Evolutionary conservation across 169 alveolate species (phyloP).

Genomic region (Toxoplasma gondii): DNA sequence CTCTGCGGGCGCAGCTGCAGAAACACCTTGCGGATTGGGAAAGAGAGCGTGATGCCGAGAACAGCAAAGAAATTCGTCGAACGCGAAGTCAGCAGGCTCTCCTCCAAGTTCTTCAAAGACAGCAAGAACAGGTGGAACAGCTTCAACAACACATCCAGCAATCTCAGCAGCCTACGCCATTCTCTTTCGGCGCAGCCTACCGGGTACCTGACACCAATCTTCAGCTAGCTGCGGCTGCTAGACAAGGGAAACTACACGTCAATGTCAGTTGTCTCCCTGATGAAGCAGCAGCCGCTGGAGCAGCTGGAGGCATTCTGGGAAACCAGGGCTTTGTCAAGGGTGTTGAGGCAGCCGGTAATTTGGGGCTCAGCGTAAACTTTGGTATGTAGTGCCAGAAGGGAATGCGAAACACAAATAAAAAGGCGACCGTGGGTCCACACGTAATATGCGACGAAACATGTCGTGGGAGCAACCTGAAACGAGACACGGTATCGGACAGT

Average conservation of each 20-base stretch:
- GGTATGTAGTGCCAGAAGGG: not conserved
- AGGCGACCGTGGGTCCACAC: not conserved
- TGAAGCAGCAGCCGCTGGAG: slow-evolving; percentile 46
- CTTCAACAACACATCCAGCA: slow-evolving; percentile 64
- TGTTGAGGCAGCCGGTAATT: slow-evolving; percentile 54
- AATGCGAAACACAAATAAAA: not conserved
- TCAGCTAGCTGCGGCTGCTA: slow-evolving; percentile 49
- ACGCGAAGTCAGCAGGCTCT: slow-evolving; percentile 46
- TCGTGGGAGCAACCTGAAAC: not conserved
- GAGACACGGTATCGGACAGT: not conserved
- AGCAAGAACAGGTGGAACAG: slow-evolving; percentile 50
- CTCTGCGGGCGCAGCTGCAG: slow-evolving; percentile 30
- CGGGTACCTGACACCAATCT: slow-evolving; percentile 58
- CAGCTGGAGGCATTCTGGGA: slow-evolving; percentile 53
- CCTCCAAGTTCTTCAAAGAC: slow-evolving; percentile 55
- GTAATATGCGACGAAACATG: not conserved
- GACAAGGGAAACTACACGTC: slow-evolving; percentile 52
- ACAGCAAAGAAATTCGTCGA: not conserved
- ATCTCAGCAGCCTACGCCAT: slow-evolving; percentile 36
- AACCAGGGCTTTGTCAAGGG: slow-evolving; percentile 60
- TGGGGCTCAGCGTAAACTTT: slow-evolving; percentile 50
- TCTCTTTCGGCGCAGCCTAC: slow-evolving; percentile 61
- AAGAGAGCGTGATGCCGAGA: not conserved
- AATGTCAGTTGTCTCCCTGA: slow-evolving; percentile 54
- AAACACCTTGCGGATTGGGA: slow-evolving; percentile 34